A percentile compares a stretch with the other conserved stretches of the same genome.
phyloP scores from a whole-genome alignment of 129 eudicot genomes.

The Calendula officinalis region DNA sequence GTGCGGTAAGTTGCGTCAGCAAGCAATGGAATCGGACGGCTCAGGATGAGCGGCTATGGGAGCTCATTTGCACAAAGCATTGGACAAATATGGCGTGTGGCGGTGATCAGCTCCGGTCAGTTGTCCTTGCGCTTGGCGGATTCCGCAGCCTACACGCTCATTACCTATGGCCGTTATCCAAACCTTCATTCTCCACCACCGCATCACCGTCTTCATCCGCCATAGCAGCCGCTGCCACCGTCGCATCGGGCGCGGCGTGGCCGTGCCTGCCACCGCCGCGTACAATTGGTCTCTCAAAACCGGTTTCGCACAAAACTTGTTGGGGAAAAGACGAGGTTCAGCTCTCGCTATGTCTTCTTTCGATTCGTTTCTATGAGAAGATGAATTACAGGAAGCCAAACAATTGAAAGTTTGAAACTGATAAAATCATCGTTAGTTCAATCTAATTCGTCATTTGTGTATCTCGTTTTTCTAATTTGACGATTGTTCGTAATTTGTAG shows the following conservation, averaged over 20 bases:
- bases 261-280: conserved; percentile 32
- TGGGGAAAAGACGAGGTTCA: conserved; percentile 47
- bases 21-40: conserved; percentile 63
- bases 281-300: conserved; percentile 16
- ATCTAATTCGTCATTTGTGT: conserved; percentile 5
- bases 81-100: conserved; percentile 43
- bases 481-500: conserved; percentile 23
- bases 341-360: conserved; percentile 54
- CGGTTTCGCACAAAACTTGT: background rate
- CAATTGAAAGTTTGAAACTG: conserved; percentile 24
- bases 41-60: conserved; percentile 78
- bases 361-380: conserved; percentile 61
- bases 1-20: conserved; percentile 57
- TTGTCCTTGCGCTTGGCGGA: conserved; percentile 70
- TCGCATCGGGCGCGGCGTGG: conserved; percentile 33
- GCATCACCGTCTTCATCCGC: conserved; percentile 11
- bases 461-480: conserved; percentile 6
- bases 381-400: conserved; percentile 36
- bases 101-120: conserved; percentile 57
- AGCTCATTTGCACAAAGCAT: conserved; percentile 68
- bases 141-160: conserved; percentile 53
- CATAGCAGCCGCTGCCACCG: conserved; percentile 5
- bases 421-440: background rate
- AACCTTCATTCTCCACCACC: conserved; percentile 14
- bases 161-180: conserved; percentile 51